Base-by-base conservation (phyloP, 2,329 filamentous ascomycete species). In the Colletotrichum abscissum region DNA sequence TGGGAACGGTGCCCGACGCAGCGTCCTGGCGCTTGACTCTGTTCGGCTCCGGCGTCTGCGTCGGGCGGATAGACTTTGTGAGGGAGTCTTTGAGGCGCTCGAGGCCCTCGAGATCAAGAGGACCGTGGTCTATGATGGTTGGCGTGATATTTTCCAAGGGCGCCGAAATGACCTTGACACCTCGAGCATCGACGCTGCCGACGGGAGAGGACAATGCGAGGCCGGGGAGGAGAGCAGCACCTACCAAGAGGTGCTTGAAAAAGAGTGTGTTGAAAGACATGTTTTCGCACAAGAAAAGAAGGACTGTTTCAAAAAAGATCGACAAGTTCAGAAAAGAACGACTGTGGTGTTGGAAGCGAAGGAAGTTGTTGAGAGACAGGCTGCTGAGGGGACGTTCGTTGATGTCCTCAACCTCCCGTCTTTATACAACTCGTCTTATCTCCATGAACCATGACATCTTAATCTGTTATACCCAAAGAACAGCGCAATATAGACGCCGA, bases 61-160 rank as follows among this genome's bases (percentile, higher is more conserved):
- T 71, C 14, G 63, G 57, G 26, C 52, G 58, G 6, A 26, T 38
- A 11, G 28, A 49, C 26, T 24, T 38, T 6, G 28, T 59, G 22
- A 74, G 33, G 8, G 72, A 67, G 14, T 71, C 55, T 2, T 59
- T 59, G 2, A 74, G 58, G 6, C 60, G 57, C n/a, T 55, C 42
- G 5, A 74, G 26, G 16, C 49, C 68, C 5, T 42, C 58, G 5
- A 63, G 52, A 4, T 74, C 68, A 8, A 74, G 33, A 4, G 38
- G 24, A 5, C 72, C 72, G 26, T 72, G 68, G 9, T 67, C 22
- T 1, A 71, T n/a, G 42, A 72, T 24, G 2, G 35, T 63, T 14
- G 68, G 63, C 1, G 24, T 33, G 19, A 72, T 64, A 5, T 24
- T 46, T 9, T 49, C 38, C 14, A 64, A n/a, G 3, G 72, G 54